Conservation (phyloP, 768 basidiomycete genomes). For the Phlebiopsis flavidoalba region DNA sequence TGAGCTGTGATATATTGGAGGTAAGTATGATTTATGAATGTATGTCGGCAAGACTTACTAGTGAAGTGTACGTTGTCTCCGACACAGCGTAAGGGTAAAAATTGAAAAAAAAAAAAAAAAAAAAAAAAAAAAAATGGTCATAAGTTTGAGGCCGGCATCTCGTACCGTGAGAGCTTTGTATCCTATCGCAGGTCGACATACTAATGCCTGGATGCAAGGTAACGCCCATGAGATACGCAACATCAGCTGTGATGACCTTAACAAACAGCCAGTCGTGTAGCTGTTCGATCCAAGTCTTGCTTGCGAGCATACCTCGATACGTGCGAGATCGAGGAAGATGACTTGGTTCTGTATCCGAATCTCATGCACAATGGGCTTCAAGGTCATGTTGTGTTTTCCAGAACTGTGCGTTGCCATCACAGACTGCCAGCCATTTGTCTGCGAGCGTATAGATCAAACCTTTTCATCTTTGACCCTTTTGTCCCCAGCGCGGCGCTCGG, state of each 20-base stretch:
- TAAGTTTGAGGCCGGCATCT: constrained; percentile 97
- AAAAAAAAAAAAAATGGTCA: too few relatives aligned
- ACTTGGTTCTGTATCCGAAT: constrained; percentile 98
- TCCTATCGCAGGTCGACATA: constrained; percentile 81
- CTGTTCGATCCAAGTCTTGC: constrained; percentile 84
- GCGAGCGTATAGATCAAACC: constrained; percentile 34
- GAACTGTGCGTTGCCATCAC: constrained; percentile 36
- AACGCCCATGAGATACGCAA: neutral
- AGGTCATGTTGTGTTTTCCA: constrained; percentile 66
- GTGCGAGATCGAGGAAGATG: constrained; percentile 97
- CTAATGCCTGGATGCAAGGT: constrained; percentile 45
- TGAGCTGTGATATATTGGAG: constrained; percentile 45
- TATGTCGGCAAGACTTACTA: constrained; percentile 43
- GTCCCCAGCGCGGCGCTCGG: constrained; percentile 64
- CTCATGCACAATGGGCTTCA: constrained; percentile 90
- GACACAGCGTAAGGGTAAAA: constrained; percentile 43
- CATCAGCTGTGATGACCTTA: constrained; percentile 21
- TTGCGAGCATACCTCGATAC: constrained; percentile 65
- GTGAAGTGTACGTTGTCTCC: constrained; percentile 78
- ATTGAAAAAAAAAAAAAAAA: too few relatives aligned
- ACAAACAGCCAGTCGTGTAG: constrained; percentile 90
- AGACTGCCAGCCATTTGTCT: too few relatives aligned
- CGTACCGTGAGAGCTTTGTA: constrained; percentile 95
- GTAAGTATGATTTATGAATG: neutral
- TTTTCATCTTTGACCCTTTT: constrained; percentile 78